Evolutionary conservation across 108 stramenopile species (phyloP).

Genomic region (Conticribra weissflogii): DNA sequence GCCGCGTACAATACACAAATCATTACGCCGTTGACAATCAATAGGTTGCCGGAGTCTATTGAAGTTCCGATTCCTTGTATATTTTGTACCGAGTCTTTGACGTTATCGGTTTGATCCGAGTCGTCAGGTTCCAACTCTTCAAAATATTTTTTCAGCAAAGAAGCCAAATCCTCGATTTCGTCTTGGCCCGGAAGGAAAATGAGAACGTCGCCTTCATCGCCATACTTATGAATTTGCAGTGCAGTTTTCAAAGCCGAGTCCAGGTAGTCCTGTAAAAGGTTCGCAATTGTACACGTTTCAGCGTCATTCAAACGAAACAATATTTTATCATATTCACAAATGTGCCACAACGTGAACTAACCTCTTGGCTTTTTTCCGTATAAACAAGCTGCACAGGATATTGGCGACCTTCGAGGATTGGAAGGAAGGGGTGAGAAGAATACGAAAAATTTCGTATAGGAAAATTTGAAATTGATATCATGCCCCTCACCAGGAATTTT

Average conservation of each 20-base stretch:
- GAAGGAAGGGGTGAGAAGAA: neutral
- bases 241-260: slow-evolving; percentile 82
- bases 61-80: slow-evolving; percentile 68
- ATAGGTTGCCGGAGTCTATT: slow-evolving; percentile 52
- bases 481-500: slow-evolving; percentile 72
- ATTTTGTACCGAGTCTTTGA: slow-evolving; percentile 59
- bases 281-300: too few species aligned
- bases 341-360: slow-evolving; percentile 24
- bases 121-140: slow-evolving; percentile 56
- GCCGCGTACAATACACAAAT: slow-evolving; percentile 84
- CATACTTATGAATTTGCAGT: slow-evolving; percentile 87
- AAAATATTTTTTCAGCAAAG: slow-evolving; percentile 72
- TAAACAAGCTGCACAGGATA: slow-evolving; percentile 88
- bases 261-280: slow-evolving; percentile 68
- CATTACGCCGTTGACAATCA: slow-evolving; percentile 72
- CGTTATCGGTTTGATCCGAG: neutral
- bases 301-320: too few species aligned
- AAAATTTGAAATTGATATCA: neutral
- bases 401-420: slow-evolving; percentile 52
- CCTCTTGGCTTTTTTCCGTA: slow-evolving; percentile 66
- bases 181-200: slow-evolving; percentile 98
- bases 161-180: slow-evolving; percentile 86
- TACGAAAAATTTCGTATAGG: neutral
- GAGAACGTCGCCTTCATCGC: slow-evolving; percentile 81
- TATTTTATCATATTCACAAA: neutral